A percentile compares a stretch with the other conserved stretches of the same genome.
Conservation (phyloP, 1,139 yeast genomes). For the Arxiozyma slooffiae region DNA sequence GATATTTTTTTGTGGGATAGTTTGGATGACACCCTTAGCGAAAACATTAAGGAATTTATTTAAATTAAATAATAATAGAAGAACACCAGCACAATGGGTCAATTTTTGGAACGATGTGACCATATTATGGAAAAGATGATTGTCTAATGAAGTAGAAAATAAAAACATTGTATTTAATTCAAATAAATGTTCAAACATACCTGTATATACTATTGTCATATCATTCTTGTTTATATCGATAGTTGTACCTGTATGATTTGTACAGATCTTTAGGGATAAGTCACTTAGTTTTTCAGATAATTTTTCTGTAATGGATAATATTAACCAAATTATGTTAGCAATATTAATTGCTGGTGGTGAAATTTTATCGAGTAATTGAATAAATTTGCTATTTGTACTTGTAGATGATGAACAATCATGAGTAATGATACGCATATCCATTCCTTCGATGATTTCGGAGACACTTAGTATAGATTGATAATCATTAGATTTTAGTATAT, state of each 20-base stretch:
- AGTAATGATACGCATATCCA: constrained; percentile 26
- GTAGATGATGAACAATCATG: constrained; percentile 27
- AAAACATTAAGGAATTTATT: constrained; percentile 53
- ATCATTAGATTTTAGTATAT: constrained; percentile 28
- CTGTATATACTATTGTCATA: constrained; percentile 8
- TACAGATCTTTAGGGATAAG: constrained; percentile 33
- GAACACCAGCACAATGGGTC: constrained; percentile 74
- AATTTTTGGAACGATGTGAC: constrained; percentile 70
- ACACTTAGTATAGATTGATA: constrained; percentile 34
- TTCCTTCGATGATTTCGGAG: constrained; percentile 23
- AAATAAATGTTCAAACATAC: constrained; percentile 38
- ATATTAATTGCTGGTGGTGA: constrained; percentile 59
- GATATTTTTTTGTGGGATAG: constrained; percentile 16
- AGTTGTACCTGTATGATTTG: constrained; percentile 30
- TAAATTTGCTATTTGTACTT: constrained; percentile 43
- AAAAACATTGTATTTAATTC: constrained; percentile 44
- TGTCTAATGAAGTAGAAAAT: constrained; percentile 53
- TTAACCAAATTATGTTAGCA: constrained; percentile 53
- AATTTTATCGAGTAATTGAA: constrained; percentile 68
- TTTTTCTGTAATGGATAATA: constrained; percentile 43
- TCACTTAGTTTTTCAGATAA: constrained; percentile 63
- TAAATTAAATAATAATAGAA: constrained; percentile 46
- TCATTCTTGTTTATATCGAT: constrained; percentile 17
- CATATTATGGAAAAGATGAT: constrained; percentile 51
- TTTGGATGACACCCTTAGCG: constrained; percentile 44